Base-by-base conservation (phyloP, 768 basidiomycete genomes). In the Agaricus sinodeliciosus region DNA sequence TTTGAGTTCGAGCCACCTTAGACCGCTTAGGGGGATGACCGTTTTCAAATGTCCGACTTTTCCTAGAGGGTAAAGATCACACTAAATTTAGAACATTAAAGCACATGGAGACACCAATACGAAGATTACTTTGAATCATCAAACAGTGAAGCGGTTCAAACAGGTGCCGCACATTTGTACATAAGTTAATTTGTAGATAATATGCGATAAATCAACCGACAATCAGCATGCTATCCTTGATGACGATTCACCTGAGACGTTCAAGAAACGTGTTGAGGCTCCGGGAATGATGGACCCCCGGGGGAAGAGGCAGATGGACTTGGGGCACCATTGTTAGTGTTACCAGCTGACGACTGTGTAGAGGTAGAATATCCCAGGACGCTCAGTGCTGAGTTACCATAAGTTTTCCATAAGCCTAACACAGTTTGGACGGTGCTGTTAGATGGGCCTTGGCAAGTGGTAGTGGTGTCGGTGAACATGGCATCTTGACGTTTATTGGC, bases 401-500 rank as follows among this genome's bases (percentile, higher is more conserved):
- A 76, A 19, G 72, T 60, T 35, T 66, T 63, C 72, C 74, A 77
- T 39, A 78, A 61, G 3, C 62, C 65, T 57, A 60, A 31, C 54
- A 41, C 25, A 44, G 9, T 56, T 25, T 57, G 35, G 52, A 37
- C 19, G 26, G 22, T 44, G 11, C 27, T 16, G n/a, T 15, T 27
- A n/a, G 16, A 27, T 43, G 18, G 25, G 56, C 52, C 12, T 18
- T 43, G 25, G 19, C 26, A 18, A 43, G 43, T 16, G 40, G 12
- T 39, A 12, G 37, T 45, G 16, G 52, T 25, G n/a, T 28, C 31
- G 25, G 51, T 31, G 44, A 43, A 51, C 13, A 26, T 18, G 18
- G 39, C 58, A 22, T 63, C 62, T 25, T 56, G 66, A 18, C 63
- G 61, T 53, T 77, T 76, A 61, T 74, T 80, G 50, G 79, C 56